Percentiles rank a stretch among this genome's conserved stretches.
Conservation (phyloP, 106 monocot species). For the Apostasia shenzhenica region DNA sequence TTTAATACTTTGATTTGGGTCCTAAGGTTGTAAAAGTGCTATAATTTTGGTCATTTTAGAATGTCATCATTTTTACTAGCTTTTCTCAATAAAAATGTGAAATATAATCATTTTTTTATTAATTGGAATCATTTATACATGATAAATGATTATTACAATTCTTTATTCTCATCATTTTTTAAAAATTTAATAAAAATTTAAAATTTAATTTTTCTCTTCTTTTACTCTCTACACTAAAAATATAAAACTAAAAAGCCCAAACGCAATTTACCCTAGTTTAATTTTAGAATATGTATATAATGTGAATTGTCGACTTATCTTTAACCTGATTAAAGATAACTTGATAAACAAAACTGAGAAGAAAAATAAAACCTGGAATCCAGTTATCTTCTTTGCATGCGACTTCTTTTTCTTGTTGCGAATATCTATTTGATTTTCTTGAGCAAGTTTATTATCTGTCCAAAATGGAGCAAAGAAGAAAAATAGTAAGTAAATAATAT, state of each 20-base stretch:
- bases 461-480: not conserved
- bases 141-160: no score
- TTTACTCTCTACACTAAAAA: no score
- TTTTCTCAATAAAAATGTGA: not conserved
- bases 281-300: not conserved
- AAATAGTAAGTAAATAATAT: not conserved
- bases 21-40: no score
- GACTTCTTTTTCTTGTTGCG: slow-evolving; percentile 68
- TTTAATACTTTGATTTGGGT: no score
- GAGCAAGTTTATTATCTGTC: slow-evolving; percentile 66
- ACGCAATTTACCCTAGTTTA: not conserved
- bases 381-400: slow-evolving; percentile 82
- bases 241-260: not conserved
- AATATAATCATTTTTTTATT: no score
- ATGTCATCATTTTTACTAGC: no score
- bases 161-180: no score
- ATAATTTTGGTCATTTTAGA: no score
- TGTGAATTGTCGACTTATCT: not conserved
- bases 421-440: slow-evolving; percentile 65
- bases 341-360: not conserved
- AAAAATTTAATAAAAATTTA: not conserved
- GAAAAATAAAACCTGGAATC: slow-evolving; percentile 66
- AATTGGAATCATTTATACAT: no score
- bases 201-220: not conserved
- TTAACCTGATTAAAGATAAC: not conserved